Conservation (phyloP, 805 yeast genomes). For the Candida suzukii region DNA sequence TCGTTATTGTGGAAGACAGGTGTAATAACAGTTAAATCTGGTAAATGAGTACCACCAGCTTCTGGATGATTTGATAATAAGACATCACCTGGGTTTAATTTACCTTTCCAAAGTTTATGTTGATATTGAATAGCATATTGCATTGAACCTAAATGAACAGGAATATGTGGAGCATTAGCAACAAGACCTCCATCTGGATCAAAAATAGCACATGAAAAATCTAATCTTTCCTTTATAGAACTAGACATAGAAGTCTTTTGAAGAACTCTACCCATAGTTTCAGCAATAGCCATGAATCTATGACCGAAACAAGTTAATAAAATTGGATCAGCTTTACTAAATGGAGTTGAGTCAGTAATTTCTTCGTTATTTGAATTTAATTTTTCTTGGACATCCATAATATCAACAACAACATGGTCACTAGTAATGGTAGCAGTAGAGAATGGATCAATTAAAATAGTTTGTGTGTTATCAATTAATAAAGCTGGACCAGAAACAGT, state of each 20-base stretch:
- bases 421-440: conserved; percentile 27
- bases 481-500: conserved; percentile 30
- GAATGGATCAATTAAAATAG: conserved; percentile 30
- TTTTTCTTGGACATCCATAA: conserved; percentile 3
- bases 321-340: conserved; percentile 27
- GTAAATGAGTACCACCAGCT: conserved; percentile 37
- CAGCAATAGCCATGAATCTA: conserved; percentile 40
- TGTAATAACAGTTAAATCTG: conserved; percentile 46
- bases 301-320: conserved; percentile 34
- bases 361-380: neutral
- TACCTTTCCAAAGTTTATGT: conserved; percentile 28
- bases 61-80: conserved; percentile 33
- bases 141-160: conserved; percentile 38
- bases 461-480: conserved; percentile 30
- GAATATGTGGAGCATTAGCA: conserved; percentile 38
- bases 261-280: conserved; percentile 34
- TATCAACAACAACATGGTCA: conserved; percentile 26
- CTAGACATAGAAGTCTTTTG: conserved; percentile 34
- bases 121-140: conserved; percentile 32
- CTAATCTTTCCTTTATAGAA: conserved; percentile 35
- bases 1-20: conserved; percentile 39
- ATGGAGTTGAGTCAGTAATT: conserved; percentile 18
- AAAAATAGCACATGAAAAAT: conserved; percentile 37
- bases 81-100: conserved; percentile 32
- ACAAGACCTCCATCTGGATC: conserved; percentile 31